Conservation (phyloP, 768 basidiomycete species). For the Mycena maculata region DNA sequence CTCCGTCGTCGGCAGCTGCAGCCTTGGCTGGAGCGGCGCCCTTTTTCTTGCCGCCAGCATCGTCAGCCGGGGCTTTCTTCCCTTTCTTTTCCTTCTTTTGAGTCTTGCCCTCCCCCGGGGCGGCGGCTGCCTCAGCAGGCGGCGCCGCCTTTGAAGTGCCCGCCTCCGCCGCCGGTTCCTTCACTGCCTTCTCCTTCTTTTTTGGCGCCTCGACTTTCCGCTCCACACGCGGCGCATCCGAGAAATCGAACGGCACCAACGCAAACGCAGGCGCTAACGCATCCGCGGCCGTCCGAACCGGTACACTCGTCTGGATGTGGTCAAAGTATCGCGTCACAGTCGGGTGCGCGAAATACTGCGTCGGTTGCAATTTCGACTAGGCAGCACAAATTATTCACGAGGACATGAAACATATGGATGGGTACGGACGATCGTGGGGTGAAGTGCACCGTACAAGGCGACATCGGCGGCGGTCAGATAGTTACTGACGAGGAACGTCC, state of each 20-base stretch:
- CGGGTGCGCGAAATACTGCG: slow-evolving; percentile 84
- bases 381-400: neutral
- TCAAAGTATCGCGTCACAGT: slow-evolving; percentile 94
- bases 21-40: slow-evolving; percentile 56
- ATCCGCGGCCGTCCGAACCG: slow-evolving; percentile 69
- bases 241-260: slow-evolving; percentile 75
- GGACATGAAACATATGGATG: neutral
- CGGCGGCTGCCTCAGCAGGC: slow-evolving; percentile 32
- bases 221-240: slow-evolving; percentile 78
- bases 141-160: slow-evolving; percentile 44
- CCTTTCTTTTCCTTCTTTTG: slow-evolving; percentile 71
- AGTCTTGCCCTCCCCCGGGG: slow-evolving; percentile 44
- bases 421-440: slow-evolving; percentile 79
- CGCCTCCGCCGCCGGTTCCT: slow-evolving; percentile 43
- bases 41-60: slow-evolving; percentile 53
- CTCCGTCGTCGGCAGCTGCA: slow-evolving; percentile 72
- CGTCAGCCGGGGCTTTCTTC: slow-evolving; percentile 56
- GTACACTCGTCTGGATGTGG: slow-evolving; percentile 83
- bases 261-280: slow-evolving; percentile 63
- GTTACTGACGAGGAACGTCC: slow-evolving; percentile 89
- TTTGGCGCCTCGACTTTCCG: slow-evolving; percentile 79
- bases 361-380: slow-evolving; percentile 75
- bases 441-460: slow-evolving; percentile 89
- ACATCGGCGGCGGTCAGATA: slow-evolving; percentile 91
- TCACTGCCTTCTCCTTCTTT: slow-evolving; percentile 75